Percentiles rank a stretch among this genome's conserved stretches.
Evolutionary conservation across 805 yeast species (phyloP).

Genomic region (Scheffersomyces ergatensis): DNA sequence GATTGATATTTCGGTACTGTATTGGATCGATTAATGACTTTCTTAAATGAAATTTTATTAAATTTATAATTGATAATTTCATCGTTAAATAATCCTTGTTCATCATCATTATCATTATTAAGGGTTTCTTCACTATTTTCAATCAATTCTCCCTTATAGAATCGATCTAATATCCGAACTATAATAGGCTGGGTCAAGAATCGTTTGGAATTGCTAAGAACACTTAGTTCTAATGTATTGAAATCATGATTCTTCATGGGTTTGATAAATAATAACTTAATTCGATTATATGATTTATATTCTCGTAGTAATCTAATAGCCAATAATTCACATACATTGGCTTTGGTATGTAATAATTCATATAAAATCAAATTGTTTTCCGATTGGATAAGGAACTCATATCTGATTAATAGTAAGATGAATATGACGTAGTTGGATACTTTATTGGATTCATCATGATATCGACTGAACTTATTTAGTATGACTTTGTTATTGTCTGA

Average conservation of each 20-base stretch:
- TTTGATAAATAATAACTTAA: constrained; percentile 43
- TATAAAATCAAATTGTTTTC: constrained; percentile 35
- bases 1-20: constrained; percentile 42
- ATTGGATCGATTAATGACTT: constrained; percentile 26
- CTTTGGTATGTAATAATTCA: constrained; percentile 42
- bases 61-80: constrained; percentile 28
- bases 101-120: constrained; percentile 7
- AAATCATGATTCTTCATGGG: constrained; percentile 44
- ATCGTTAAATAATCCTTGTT: constrained; percentile 13
- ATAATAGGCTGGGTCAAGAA: constrained; percentile 53
- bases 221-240: constrained; percentile 50
- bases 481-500: constrained; percentile 27
- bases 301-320: constrained; percentile 50
- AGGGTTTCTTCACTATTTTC: constrained; percentile 11
- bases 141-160: constrained; percentile 52
- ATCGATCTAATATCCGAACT: constrained; percentile 42
- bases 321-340: constrained; percentile 51
- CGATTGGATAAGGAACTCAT: constrained; percentile 38
- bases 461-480: constrained; percentile 2
- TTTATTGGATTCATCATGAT: constrained; percentile 11
- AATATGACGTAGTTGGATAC: constrained; percentile 25
- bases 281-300: constrained; percentile 39
- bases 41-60: constrained; percentile 28
- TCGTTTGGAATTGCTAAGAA: constrained; percentile 50
- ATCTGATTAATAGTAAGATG: constrained; percentile 31